Evolutionary conservation across 2,329 filamentous ascomycete species (phyloP), one percentile per base, ranked within the genome.

Genomic region (Colletotrichum gloeosporioides): DNA sequence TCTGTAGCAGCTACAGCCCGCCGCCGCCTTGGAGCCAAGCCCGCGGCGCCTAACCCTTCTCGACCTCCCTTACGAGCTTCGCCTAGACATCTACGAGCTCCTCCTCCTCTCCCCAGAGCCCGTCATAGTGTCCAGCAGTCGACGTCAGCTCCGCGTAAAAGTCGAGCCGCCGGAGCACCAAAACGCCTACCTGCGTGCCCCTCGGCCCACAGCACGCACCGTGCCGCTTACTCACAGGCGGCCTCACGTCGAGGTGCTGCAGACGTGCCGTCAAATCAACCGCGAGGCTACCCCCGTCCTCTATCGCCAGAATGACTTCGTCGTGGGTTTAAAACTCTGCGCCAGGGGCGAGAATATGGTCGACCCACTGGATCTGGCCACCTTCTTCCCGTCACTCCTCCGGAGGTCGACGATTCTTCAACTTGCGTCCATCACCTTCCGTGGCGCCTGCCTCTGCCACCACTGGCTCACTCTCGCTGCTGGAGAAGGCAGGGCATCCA

Each of bases 191-290:
- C 34, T 71, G 13, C 68, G 68, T 57, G 72, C 68, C 18, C 72
- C 72, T 32, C 72, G 61, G 6, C 72, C 68, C 22, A 75, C 67
- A 36, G 68, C 72, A n/a, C 68, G 72, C 34, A 69, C 69, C 34
- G 68, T 75, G 13, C 12, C 66, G 57, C 59, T 73, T 25, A 59
- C 39, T 29, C 44, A 65, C 61, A 29, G 39, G 63, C 73, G 67
- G 61, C 82, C 81, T 10, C 75, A 80, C 22, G 75, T 81, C n/a
- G 69, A 79, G 29, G 75, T 84, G 34, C 79, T 84, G 32, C 80
- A 77, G 53, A 81, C 81, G 18, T 84, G 83, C 77, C 80, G 78
- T 77, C 77, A 79, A 65, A 74, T 83, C 65, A 81, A 84, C 69
- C 66, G 77, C 29, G 83, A 84, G 77, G 81, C 79, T 12, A 82